Conservation (phyloP, 441 rosid genomes). For the Arabidopsis hybrid region DNA sequence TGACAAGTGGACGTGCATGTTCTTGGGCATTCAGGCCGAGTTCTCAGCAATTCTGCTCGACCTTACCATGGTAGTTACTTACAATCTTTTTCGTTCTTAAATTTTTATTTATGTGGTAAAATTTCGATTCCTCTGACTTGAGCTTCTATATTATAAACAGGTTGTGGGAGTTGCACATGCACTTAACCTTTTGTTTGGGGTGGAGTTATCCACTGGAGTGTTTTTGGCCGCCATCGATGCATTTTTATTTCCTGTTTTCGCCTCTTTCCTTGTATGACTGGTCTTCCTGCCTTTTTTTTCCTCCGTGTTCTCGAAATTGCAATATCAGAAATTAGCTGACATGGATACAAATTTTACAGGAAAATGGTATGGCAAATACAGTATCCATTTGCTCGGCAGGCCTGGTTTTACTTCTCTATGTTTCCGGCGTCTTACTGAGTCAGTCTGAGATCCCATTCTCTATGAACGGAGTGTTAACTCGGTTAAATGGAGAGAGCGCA, state of each 20-base stretch:
- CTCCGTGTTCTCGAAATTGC: slow-evolving; percentile 3
- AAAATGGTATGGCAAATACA: slow-evolving; percentile 61
- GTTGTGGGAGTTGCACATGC: slow-evolving; percentile 94
- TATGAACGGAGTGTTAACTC: slow-evolving; percentile 58
- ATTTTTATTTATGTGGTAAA: background rate
- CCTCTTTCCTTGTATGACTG: slow-evolving; percentile 71
- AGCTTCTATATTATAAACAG: slow-evolving; percentile 52
- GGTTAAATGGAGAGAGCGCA: slow-evolving; percentile 77
- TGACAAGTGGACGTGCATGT: slow-evolving; percentile 71
- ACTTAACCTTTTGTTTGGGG: slow-evolving; percentile 87
- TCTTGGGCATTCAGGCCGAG: slow-evolving; percentile 86
- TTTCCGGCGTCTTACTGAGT: slow-evolving; percentile 75
- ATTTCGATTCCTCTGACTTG: slow-evolving; percentile 36
- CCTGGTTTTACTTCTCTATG: slow-evolving; percentile 63
- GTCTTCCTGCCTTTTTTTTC: slow-evolving; percentile 22
- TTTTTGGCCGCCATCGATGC: slow-evolving; percentile 90
- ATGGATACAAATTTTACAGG: slow-evolving; percentile 54
- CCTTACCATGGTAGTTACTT: slow-evolving; percentile 74
- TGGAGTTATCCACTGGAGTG: slow-evolving; percentile 82
- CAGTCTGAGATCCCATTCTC: slow-evolving; percentile 85
- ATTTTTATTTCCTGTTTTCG: slow-evolving; percentile 78
- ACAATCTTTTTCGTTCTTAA: slow-evolving; percentile 15
- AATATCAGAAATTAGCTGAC: slow-evolving; percentile 26
- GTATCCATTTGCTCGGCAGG: slow-evolving; percentile 64
- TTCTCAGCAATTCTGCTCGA: slow-evolving; percentile 81